Conservation (phyloP, 371 early-diverging fungal genomes). For the Mortierella sp. region DNA sequence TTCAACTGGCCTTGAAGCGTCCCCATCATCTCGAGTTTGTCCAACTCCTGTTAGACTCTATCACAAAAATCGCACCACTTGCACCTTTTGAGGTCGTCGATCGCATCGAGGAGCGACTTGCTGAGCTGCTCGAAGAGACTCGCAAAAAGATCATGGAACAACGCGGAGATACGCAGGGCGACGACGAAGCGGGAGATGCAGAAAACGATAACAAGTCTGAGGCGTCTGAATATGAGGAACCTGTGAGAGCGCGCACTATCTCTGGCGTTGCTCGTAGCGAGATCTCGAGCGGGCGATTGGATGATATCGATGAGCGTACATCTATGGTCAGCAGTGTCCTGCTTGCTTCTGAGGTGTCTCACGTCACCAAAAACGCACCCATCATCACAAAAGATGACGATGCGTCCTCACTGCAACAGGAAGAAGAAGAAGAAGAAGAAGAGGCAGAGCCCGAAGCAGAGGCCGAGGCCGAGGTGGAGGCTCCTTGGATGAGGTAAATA, state of each 20-base stretch:
- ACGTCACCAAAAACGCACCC: conserved; percentile 28
- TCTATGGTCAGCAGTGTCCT: conserved; percentile 54
- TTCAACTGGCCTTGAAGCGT: conserved; percentile 51
- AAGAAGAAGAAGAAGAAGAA: conserved; percentile 24
- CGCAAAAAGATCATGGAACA: conserved; percentile 55
- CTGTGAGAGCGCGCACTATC: conserved; percentile 23
- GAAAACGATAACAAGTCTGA: conserved; percentile 13
- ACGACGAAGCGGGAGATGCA: conserved; percentile 10
- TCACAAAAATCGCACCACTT: conserved; percentile 47
- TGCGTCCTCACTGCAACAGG: conserved; percentile 12
- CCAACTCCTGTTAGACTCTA: conserved; percentile 49
- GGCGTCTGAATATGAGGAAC: conserved; percentile 9
- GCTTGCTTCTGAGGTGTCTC: conserved; percentile 36
- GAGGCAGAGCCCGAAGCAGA: conserved; percentile 24
- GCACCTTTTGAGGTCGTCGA: conserved; percentile 52
- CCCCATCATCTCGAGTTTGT: conserved; percentile 56
- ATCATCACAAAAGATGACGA: conserved; percentile 34
- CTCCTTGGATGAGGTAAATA: conserved; percentile 47
- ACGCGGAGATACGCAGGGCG: conserved; percentile 29
- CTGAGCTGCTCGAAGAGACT: conserved; percentile 51
- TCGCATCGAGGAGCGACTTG: conserved; percentile 55
- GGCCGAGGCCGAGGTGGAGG: conserved; percentile 34
- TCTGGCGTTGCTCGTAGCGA: conserved; percentile 34
- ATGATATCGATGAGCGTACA: conserved; percentile 48
- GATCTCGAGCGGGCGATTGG: conserved; percentile 30